Conservation (phyloP, 768 basidiomycete genomes). For the Sutorius australiensis region DNA sequence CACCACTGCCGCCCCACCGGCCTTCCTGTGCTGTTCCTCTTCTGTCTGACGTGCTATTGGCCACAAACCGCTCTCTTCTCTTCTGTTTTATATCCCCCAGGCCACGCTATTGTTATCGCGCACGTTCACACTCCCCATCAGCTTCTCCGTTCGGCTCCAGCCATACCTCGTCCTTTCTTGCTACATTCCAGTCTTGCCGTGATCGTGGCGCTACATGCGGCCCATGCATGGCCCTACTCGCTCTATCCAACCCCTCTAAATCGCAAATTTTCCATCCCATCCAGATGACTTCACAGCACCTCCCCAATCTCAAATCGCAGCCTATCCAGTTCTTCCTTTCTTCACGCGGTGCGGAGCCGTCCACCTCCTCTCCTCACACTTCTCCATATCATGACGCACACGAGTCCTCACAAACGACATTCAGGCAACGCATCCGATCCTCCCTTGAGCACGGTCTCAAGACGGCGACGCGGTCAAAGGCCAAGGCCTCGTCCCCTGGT, state of each 20-base stretch:
- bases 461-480: slow-evolving; percentile 57
- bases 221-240: slow-evolving; percentile 44
- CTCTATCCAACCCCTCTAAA: slow-evolving; percentile 37
- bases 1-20: not conserved
- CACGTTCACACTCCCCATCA: slow-evolving; percentile 19
- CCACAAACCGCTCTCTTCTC: slow-evolving; percentile 13
- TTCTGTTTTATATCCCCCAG: slow-evolving; percentile 13
- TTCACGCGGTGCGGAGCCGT: slow-evolving; percentile 38
- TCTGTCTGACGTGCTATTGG: slow-evolving; percentile 8
- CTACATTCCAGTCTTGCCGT: slow-evolving; percentile 7
- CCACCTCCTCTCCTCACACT: slow-evolving; percentile 29
- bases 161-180: slow-evolving; percentile 12
- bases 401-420: slow-evolving; percentile 47
- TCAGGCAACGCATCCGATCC: slow-evolving; percentile 57
- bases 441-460: slow-evolving; percentile 66
- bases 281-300: slow-evolving; percentile 44
- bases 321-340: slow-evolving; percentile 38
- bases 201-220: slow-evolving; percentile 31
- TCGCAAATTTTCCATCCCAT: slow-evolving; percentile 40
- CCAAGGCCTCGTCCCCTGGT: slow-evolving; percentile 36
- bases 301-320: slow-evolving; percentile 32
- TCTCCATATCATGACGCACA: slow-evolving; percentile 29
- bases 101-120: slow-evolving; percentile 6
- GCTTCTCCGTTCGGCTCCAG: slow-evolving; percentile 9
- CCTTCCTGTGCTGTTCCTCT: slow-evolving; percentile 9